Evolutionary conservation across 2,329 filamentous ascomycete genomes (phyloP), one percentile per base, ranked within the genome.

Genomic region (Pseudocercospora macadamiae): DNA sequence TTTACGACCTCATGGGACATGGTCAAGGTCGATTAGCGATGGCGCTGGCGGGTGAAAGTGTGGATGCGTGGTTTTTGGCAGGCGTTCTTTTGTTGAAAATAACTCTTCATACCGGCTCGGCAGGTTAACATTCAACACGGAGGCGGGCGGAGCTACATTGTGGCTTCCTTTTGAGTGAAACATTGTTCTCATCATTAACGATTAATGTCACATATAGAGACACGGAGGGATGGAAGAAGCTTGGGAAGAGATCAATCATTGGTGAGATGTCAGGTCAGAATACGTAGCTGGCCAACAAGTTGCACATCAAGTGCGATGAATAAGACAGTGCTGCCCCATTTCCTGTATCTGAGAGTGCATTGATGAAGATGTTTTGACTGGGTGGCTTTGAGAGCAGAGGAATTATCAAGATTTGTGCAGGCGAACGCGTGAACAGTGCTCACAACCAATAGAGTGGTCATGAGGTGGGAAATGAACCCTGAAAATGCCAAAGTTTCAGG

Each of bases 41-140:
- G 51, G 51, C 51, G 51, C 51, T 19, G 51, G 51, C 30, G 51
- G 51, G 44, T 23, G 47, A 28, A 28, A 14, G 23, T 47, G 14
- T n/a, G 23, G 44, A 16, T 21, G 42, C 36, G 36, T 39, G 36
- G n/a, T n/a, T 12, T 19, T 39, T 39, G 36, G 36, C 19, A n/a
- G n/a, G n/a, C n/a, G n/a, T n/a, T n/a, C n/a, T n/a, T n/a, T n/a
- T n/a, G n/a, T n/a, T n/a, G n/a, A n/a, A n/a, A n/a, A n/a, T n/a
- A n/a, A n/a, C n/a, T n/a, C n/a, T n/a, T n/a, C n/a, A n/a, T n/a
- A n/a, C n/a, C n/a, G n/a, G 26, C 26, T 49, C 47, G 25, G 47
- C 26, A 26, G n/a, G n/a, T n/a, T n/a, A n/a, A n/a, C n/a, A n/a
- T n/a, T n/a, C n/a, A n/a, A n/a, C n/a, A 44, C 39, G 39, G 39